Base-by-base conservation (phyloP, 2,329 filamentous ascomycete species). In the Macrophomina pseudophaseolina region DNA sequence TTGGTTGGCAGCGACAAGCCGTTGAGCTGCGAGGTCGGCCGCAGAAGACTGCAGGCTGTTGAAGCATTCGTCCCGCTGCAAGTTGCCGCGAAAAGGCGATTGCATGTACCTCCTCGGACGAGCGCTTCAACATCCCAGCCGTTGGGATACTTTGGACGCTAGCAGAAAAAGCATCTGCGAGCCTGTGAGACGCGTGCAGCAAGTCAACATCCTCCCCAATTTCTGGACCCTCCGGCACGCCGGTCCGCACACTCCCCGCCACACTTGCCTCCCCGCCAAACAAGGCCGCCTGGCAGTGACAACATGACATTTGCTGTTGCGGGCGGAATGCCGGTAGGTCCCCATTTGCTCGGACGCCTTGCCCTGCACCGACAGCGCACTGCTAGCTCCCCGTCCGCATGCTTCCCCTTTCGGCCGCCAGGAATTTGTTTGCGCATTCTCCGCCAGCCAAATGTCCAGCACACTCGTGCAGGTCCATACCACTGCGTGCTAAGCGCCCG, bases 381-480 rank as follows among this genome's bases (percentile, higher is more conserved):
- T 16, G 9, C 16, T 40, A 40, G 7, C n/a, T 44, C 23, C 40
- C 23, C 35, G 18, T 12, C 18, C 23, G 38, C 35, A 12, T 42
- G 40, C 56, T 60, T 16, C 56, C 42, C 28, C 5, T 60, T 60
- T 59, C 23, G 54, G 54, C 14, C 56, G 7, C 23, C 42, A 12
- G 56, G 28, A 12, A 5, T 9, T 18, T 28, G 7, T 18, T 5
- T 16, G n/a, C 38, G 35, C 56, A 30, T 35, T 60, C 40, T 48
- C 56, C 18, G 40, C 56, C 56, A 60, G 40, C 56, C 56, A 60
- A 40, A 60, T 33, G 56, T 32, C 56, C 56, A 60, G 56, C 56
- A 48, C n/a, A n/a, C n/a, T n/a, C 42, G 56, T 42, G 38, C 53
- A 28, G n/a, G 56, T 44, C 18, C 56, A 46, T 46, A 33, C 16